phyloP scores from a whole-genome alignment of 148 eudicot species.

The Diospyros lotus region DNA sequence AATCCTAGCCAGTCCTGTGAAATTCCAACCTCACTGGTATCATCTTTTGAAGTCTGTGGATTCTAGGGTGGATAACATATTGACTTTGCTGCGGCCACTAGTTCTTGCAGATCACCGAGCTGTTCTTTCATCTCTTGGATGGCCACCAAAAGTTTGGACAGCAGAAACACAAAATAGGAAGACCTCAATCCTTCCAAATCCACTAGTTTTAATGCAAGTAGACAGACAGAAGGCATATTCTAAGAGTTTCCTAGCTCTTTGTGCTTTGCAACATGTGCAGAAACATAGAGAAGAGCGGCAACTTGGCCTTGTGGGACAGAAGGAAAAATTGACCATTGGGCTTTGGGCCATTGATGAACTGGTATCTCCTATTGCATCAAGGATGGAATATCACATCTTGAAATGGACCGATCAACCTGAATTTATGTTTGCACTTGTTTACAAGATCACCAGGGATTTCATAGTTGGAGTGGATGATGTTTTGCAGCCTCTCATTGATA shows the following conservation, averaged over 20 bases:
- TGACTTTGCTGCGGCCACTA: conserved; percentile 44
- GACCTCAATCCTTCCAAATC: conserved; percentile 34
- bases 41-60: conserved; percentile 39
- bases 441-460: conserved; percentile 47
- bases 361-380: conserved; percentile 45
- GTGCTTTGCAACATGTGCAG: conserved; percentile 50
- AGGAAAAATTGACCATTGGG: conserved; percentile 21
- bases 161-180: conserved; percentile 22
- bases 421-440: conserved; percentile 43
- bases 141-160: conserved; percentile 43
- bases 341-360: conserved; percentile 59
- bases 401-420: conserved; percentile 50
- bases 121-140: conserved; percentile 42
- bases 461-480: conserved; percentile 45
- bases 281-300: conserved; percentile 31
- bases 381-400: conserved; percentile 42
- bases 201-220: conserved; percentile 42
- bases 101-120: conserved; percentile 46
- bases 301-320: conserved; percentile 15
- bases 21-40: conserved; percentile 34
- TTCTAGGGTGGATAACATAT: conserved; percentile 36
- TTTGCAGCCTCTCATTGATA: conserved; percentile 54
- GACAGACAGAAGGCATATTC: conserved; percentile 38
- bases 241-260: conserved; percentile 44
- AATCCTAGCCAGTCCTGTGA: conserved; percentile 22